Evolutionary conservation across 768 basidiomycete genomes (phyloP).

Genomic region (Exsudoporus frostii): DNA sequence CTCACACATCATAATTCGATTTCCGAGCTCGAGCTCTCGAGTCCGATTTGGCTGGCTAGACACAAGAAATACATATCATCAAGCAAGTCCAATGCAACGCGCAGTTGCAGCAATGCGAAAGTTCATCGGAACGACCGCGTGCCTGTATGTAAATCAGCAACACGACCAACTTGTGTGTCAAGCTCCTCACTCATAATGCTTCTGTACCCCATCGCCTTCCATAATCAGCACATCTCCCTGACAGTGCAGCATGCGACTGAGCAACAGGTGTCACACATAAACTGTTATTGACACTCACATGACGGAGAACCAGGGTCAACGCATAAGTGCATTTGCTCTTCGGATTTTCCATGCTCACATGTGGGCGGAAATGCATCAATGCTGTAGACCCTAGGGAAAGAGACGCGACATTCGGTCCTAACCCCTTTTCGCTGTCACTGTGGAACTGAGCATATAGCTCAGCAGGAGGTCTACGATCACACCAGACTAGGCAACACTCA

Average conservation of each 20-base stretch:
- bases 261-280: background rate
- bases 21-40: no score
- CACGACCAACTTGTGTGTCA: background rate
- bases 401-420: conserved; percentile 72
- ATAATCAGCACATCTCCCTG: conserved; percentile 79
- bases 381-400: conserved; percentile 76
- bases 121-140: conserved; percentile 70
- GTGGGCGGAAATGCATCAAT: conserved; percentile 72
- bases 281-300: conserved; percentile 42
- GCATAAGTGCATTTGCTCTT: conserved; percentile 30
- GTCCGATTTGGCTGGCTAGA: no score
- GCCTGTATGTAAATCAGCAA: conserved; percentile 41
- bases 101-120: conserved; percentile 83
- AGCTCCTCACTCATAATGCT: conserved; percentile 61
- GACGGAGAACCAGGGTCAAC: conserved; percentile 59
- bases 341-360: conserved; percentile 35
- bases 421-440: conserved; percentile 70
- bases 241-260: background rate
- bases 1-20: no score
- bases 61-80: conserved; percentile 6
- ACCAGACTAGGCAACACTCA: conserved; percentile 32
- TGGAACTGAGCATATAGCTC: conserved; percentile 54
- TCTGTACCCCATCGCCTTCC: conserved; percentile 67
- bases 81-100: conserved; percentile 49
- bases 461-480: background rate